A percentile compares a stretch with the other conserved stretches of the same genome.
These are phyloP conservation scores for Colletotrichum liaoningense DNA, from an alignment of 2,329 filamentous ascomycete genomes.

Conservation along the genomic window DNA sequence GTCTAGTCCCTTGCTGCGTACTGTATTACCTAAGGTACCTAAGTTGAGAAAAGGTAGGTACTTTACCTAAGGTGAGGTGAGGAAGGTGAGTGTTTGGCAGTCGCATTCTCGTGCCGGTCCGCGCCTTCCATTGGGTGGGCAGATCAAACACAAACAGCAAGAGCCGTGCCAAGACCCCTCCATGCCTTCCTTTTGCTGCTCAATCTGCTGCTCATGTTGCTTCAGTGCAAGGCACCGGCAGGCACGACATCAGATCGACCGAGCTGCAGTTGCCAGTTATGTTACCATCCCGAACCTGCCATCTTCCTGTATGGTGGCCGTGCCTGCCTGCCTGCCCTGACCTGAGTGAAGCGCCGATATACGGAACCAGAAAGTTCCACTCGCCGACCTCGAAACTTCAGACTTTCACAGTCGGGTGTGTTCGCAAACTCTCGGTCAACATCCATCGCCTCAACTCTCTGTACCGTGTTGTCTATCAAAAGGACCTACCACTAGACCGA, in stretches of 20 bases:
- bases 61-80: not conserved
- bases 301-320: not conserved
- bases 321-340: no score
- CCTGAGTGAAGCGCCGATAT: not conserved
- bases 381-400: not conserved
- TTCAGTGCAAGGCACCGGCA: not conserved
- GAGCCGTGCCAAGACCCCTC: not conserved
- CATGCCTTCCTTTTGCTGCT: not conserved
- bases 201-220: not conserved
- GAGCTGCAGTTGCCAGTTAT: not conserved
- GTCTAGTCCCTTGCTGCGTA: no score
- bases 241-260: not conserved
- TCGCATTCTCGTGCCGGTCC: not conserved
- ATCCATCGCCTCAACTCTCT: not conserved
- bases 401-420: not conserved
- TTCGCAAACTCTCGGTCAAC: not conserved
- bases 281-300: not conserved
- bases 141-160: slow-evolving; percentile 6
- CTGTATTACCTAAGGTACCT: no score
- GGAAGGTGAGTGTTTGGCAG: not conserved
- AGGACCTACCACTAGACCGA: not conserved
- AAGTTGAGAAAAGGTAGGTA: not conserved
- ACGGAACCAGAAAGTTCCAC: not conserved
- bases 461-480: not conserved
- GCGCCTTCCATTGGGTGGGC: not conserved